These are phyloP conservation scores for Trichomonascus vanleenenianus DNA, from an alignment of 805 yeast species.

Conservation along the genomic window DNA sequence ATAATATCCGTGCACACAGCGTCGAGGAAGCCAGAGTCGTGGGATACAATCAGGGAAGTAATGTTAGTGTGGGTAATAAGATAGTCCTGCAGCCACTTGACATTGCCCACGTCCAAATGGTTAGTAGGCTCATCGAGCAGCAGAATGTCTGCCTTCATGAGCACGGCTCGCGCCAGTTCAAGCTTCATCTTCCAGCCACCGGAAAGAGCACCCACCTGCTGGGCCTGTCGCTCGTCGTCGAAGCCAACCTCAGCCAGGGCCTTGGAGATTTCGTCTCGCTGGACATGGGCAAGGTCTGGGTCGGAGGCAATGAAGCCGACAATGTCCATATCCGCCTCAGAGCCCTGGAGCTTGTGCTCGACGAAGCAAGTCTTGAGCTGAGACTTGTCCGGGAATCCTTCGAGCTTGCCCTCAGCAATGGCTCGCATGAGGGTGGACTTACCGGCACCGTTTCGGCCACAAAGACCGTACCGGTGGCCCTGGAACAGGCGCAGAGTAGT, in stretches of 20 bases:
- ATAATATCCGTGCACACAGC: conserved; percentile 94
- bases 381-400: conserved; percentile 90
- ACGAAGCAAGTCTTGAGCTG: conserved; percentile 90
- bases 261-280: conserved; percentile 59
- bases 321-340: conserved; percentile 84
- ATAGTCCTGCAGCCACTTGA: conserved; percentile 89
- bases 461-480: conserved; percentile 95
- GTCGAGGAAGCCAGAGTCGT: conserved; percentile 95
- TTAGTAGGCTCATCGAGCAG: conserved; percentile 97
- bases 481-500: conserved; percentile 79
- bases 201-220: conserved; percentile 86
- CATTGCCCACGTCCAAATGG: conserved; percentile 92
- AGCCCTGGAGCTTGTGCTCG: conserved; percentile 93
- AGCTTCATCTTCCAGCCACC: conserved; percentile 99
- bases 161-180: conserved; percentile 97
- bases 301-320: conserved; percentile 84
- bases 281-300: conserved; percentile 62
- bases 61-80: conserved; percentile 74
- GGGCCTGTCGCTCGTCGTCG: conserved; percentile 80
- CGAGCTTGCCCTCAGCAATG: conserved; percentile 91
- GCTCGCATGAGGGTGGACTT: conserved; percentile 96
- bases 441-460: conserved; percentile 99
- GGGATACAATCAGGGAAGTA: conserved; percentile 93
- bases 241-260: conserved; percentile 87
- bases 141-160: conserved; percentile 92